Evolutionary conservation across 176 grass and related monocot genomes (phyloP).

Genomic region (Guadua angustifolia): DNA sequence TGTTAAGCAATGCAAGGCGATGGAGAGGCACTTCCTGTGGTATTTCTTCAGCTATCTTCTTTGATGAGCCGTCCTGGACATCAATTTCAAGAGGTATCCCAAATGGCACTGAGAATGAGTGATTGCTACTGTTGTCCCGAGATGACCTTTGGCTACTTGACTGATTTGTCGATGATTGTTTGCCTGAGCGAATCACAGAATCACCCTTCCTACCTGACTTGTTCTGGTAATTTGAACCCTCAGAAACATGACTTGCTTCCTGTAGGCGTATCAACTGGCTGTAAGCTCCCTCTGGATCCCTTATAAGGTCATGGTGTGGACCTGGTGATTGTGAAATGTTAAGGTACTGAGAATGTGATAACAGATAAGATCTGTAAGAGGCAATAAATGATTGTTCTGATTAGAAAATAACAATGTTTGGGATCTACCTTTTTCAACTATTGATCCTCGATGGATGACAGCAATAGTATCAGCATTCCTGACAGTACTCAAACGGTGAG

Average conservation of each 20-base stretch:
- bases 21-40: slow-evolving; percentile 56
- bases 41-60: slow-evolving; percentile 40
- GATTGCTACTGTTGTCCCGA: slow-evolving; percentile 46
- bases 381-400: not conserved
- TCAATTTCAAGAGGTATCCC: slow-evolving; percentile 51
- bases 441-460: slow-evolving; percentile 68
- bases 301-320: slow-evolving; percentile 65
- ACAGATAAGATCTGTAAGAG: slow-evolving; percentile 9
- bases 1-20: slow-evolving; percentile 69
- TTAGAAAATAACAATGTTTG: not conserved
- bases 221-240: slow-evolving; percentile 41
- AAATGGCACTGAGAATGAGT: slow-evolving; percentile 53
- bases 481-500: slow-evolving; percentile 79
- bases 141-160: slow-evolving; percentile 54
- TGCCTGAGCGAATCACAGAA: slow-evolving; percentile 49
- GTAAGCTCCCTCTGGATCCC: slow-evolving; percentile 71
- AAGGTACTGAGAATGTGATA: not conserved
- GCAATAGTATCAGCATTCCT: slow-evolving; percentile 74
- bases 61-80: slow-evolving; percentile 38
- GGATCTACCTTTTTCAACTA: slow-evolving; percentile 78
- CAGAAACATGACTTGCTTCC: slow-evolving; percentile 50
- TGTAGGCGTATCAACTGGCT: slow-evolving; percentile 69
- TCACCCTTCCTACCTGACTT: slow-evolving; percentile 46
- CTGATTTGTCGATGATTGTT: slow-evolving; percentile 37
- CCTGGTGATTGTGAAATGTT: slow-evolving; percentile 50